phyloP scores from a whole-genome alignment of 257 asterid species.

The Solanum chiquidenum region DNA sequence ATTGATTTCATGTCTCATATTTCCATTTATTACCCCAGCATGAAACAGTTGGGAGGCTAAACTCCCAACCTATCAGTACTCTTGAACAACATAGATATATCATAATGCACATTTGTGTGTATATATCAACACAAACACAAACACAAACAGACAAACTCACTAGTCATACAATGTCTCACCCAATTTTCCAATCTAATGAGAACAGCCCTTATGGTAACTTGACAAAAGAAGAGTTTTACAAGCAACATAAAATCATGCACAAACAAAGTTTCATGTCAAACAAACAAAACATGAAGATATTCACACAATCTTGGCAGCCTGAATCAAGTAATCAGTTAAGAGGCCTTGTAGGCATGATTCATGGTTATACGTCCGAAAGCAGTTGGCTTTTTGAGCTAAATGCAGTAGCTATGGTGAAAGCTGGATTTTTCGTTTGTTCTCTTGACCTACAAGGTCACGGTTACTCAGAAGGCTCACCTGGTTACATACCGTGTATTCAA shows the following conservation, averaged over 20 bases:
- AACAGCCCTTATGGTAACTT: conserved; percentile 69
- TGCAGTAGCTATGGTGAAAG: conserved; percentile 64
- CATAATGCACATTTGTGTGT: neutral
- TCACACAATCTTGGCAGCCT: conserved; percentile 74
- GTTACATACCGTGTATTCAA: conserved; percentile 36
- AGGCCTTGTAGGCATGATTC: conserved; percentile 73
- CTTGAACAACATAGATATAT: neutral
- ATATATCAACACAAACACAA: neutral
- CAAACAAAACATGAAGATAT: conserved; percentile 36
- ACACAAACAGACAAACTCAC: neutral
- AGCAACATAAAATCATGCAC: conserved; percentile 49
- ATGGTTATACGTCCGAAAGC: conserved; percentile 74
- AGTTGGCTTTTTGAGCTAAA: conserved; percentile 73
- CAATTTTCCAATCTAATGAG: conserved; percentile 65
- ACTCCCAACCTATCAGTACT: neutral
- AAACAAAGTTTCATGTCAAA: conserved; percentile 46
- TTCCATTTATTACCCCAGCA: neutral
- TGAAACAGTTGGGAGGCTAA: neutral
- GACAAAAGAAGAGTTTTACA: conserved; percentile 48
- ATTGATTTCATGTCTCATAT: neutral
- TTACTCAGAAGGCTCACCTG: conserved; percentile 50
- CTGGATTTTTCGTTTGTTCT: conserved; percentile 57
- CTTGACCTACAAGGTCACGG: conserved; percentile 83
- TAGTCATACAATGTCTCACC: conserved; percentile 35
- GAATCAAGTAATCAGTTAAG: neutral